phyloP scores from a whole-genome alignment of 768 basidiomycete genomes.

The Daedalea quercina region DNA sequence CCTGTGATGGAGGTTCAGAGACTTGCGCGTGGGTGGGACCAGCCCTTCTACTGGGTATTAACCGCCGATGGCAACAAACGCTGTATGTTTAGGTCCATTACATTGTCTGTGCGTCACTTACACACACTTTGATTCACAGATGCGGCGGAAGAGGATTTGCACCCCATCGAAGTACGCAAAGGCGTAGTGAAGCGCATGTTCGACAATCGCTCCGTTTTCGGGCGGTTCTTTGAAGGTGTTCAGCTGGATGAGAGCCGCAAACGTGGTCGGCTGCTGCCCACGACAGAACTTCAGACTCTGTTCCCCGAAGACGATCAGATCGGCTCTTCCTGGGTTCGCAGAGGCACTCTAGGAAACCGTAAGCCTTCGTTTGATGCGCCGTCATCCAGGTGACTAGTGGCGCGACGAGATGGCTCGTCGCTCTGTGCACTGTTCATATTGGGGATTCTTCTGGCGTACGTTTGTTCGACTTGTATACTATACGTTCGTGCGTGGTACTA shows the following conservation, averaged over 20 bases:
- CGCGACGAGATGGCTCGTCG: too few species aligned
- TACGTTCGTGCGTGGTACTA: too few species aligned
- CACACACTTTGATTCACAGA: constrained; percentile 12
- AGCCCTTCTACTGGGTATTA: constrained; percentile 43
- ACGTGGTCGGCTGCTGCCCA: constrained; percentile 33
- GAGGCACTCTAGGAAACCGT: background rate
- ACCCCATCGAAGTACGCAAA: constrained; percentile 14
- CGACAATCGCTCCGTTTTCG: constrained; percentile 18
- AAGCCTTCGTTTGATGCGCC: background rate
- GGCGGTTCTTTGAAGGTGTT: constrained; percentile 31
- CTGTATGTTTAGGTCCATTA: constrained; percentile 1
- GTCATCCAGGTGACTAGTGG: too few species aligned
- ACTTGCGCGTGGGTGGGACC: constrained; percentile 34
- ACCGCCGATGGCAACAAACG: constrained; percentile 7
- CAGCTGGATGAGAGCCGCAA: constrained; percentile 2
- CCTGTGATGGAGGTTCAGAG: constrained; percentile 33
- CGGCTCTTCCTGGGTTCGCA: constrained; percentile 28
- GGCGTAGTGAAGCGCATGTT: constrained; percentile 21
- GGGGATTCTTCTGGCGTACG: too few species aligned
- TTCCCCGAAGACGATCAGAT: constrained; percentile 44
- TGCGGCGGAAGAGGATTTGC: constrained; percentile 32
- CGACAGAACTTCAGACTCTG: constrained; percentile 31
- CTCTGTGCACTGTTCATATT: too few species aligned
- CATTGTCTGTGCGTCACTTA: background rate
- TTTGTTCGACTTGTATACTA: too few species aligned